Evolutionary conservation across 176 grass and related monocot species (phyloP).

Genomic region (Raddia distichophylla): DNA sequence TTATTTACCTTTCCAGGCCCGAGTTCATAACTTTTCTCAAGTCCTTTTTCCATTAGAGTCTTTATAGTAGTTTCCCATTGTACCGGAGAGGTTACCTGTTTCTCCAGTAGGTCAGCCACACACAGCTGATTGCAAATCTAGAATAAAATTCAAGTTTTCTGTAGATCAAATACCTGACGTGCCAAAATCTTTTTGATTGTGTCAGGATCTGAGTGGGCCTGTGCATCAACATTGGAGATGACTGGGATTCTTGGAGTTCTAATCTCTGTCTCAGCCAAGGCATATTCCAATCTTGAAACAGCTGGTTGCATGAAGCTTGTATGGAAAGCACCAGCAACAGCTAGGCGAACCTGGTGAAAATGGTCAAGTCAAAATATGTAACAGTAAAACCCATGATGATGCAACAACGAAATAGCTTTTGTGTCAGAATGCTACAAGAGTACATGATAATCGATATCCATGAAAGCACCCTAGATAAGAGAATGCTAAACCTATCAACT

Average conservation of each 20-base stretch:
- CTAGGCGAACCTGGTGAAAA: conserved; percentile 68
- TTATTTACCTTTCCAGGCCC: conserved; percentile 86
- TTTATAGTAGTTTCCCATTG: conserved; percentile 88
- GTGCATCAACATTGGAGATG: conserved; percentile 93
- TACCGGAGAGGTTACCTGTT: conserved; percentile 87
- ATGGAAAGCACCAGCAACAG: conserved; percentile 91
- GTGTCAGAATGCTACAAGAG: not conserved
- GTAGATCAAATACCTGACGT: conserved; percentile 52
- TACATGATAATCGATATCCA: not conserved
- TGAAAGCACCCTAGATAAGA: not conserved
- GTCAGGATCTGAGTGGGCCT: conserved; percentile 75
- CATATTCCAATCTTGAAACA: conserved; percentile 87
- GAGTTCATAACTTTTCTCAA: conserved; percentile 94
- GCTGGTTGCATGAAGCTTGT: conserved; percentile 90
- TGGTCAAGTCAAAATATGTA: not conserved
- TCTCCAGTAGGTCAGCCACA: conserved; percentile 11
- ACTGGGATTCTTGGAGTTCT: conserved; percentile 80
- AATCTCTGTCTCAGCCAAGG: conserved; percentile 70
- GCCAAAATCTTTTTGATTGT: conserved; percentile 89
- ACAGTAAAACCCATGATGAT: not conserved
- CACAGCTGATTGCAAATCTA: conserved; percentile 8
- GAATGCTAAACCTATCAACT: not conserved
- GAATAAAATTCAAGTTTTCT: conserved; percentile 4
- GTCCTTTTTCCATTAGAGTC: conserved; percentile 80
- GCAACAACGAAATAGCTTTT: not conserved